Evolutionary conservation across 345 rosid species (phyloP).

Genomic region (Aurinia saxatilis): DNA sequence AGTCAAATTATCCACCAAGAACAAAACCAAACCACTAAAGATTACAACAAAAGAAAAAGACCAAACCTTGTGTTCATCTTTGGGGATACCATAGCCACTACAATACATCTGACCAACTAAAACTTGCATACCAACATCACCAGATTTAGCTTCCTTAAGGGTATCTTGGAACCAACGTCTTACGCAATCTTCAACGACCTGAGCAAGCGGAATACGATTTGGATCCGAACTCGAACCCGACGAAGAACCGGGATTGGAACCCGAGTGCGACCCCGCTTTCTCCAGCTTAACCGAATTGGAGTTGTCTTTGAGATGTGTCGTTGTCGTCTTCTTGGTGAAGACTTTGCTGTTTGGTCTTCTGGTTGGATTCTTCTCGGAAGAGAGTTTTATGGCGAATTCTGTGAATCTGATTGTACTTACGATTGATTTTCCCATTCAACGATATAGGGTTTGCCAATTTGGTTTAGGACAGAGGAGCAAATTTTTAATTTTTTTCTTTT

Average conservation of each 20-base stretch:
- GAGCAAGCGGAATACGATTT: constrained; percentile 47
- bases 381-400: constrained; percentile 37
- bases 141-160: constrained; percentile 65
- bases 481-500: neutral
- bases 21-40: neutral
- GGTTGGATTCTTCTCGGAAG: constrained; percentile 37
- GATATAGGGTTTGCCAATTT: neutral
- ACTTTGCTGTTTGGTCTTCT: constrained; percentile 26
- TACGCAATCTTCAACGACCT: constrained; percentile 64
- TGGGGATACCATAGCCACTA: constrained; percentile 66
- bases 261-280: constrained; percentile 38
- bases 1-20: neutral
- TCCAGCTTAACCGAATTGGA: constrained; percentile 32
- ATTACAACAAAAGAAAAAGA: neutral
- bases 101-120: constrained; percentile 86
- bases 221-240: constrained; percentile 26
- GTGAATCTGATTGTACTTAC: constrained; percentile 36
- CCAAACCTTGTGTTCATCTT: constrained; percentile 60
- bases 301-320: constrained; percentile 16
- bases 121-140: constrained; percentile 67
- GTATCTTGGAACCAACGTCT: constrained; percentile 77
- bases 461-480: neutral
- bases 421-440: constrained; percentile 59
- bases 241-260: constrained; percentile 21
- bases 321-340: constrained; percentile 25